Evolutionary conservation across 345 rosid species (phyloP).

Genomic region (Streptanthus diversifolius): DNA sequence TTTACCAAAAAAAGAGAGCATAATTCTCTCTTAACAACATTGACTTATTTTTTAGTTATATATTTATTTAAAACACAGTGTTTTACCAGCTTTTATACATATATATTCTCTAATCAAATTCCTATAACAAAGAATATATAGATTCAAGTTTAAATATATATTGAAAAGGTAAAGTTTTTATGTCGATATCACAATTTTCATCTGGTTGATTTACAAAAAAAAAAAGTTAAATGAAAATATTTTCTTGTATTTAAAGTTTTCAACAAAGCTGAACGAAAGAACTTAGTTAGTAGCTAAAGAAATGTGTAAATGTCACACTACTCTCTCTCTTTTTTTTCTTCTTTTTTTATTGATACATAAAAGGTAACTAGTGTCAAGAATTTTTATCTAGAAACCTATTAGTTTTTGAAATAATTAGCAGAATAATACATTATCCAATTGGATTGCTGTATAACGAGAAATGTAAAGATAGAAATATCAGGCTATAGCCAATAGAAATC

Average conservation of each 20-base stretch:
- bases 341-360: too few relatives aligned
- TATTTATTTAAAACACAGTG: background rate
- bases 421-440: background rate
- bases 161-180: too few relatives aligned
- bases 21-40: background rate
- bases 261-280: too few relatives aligned
- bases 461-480: background rate
- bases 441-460: background rate
- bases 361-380: background rate
- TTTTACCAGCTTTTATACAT: background rate
- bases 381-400: background rate
- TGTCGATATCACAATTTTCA: background rate
- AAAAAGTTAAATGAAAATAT: too few relatives aligned
- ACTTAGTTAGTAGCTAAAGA: background rate
- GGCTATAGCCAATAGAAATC: conserved; percentile 13
- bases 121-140: background rate
- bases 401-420: background rate
- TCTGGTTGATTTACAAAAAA: background rate
- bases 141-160: too few relatives aligned
- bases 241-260: too few relatives aligned
- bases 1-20: background rate
- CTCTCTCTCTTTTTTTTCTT: background rate
- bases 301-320: background rate
- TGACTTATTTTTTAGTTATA: background rate
- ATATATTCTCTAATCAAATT: background rate